These are phyloP conservation scores for Ceratocystis harringtonii DNA, from an alignment of 2,329 filamentous ascomycete species.

Conservation along the genomic window DNA sequence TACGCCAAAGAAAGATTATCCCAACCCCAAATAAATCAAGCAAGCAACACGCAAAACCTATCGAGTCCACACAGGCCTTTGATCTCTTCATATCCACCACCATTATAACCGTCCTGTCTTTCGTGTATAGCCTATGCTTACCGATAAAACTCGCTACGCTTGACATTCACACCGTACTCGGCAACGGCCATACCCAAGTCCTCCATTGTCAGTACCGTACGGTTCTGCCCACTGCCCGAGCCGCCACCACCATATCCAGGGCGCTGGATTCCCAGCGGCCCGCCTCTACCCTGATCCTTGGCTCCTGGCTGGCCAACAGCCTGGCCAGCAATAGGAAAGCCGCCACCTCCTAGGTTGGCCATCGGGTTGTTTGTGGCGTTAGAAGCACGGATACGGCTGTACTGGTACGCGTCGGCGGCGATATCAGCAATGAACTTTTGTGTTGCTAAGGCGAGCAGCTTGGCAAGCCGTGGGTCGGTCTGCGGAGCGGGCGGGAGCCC, in stretches of 20 bases:
- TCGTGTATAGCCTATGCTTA: conserved; percentile 26
- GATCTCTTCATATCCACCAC: neutral
- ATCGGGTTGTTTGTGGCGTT: conserved; percentile 81
- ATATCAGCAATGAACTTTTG: conserved; percentile 99
- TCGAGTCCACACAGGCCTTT: neutral
- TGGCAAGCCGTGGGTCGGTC: conserved; percentile 77
- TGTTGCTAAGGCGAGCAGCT: conserved; percentile 88
- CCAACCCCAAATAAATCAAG: neutral
- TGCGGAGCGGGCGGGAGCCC: conserved; percentile 85
- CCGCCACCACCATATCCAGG: conserved; percentile 77
- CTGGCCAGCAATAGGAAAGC: conserved; percentile 51
- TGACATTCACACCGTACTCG: conserved; percentile 95
- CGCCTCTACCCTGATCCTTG: conserved; percentile 42
- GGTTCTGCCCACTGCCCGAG: conserved; percentile 72
- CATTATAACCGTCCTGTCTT: neutral
- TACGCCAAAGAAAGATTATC: conserved; percentile 7
- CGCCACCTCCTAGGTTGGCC: conserved; percentile 65
- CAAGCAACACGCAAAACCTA: neutral
- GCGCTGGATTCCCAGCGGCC: conserved; percentile 57
- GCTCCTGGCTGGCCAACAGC: conserved; percentile 37
- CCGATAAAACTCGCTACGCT: conserved; percentile 92
- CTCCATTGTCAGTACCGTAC: conserved; percentile 96
- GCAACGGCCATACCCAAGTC: conserved; percentile 95
- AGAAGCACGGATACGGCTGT: conserved; percentile 85
- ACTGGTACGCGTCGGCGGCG: conserved; percentile 94